Percentiles rank a stretch among this genome's conserved stretches.
Evolutionary conservation across 805 yeast species (phyloP).

Genomic region (Cyberlindnera mrakii): DNA sequence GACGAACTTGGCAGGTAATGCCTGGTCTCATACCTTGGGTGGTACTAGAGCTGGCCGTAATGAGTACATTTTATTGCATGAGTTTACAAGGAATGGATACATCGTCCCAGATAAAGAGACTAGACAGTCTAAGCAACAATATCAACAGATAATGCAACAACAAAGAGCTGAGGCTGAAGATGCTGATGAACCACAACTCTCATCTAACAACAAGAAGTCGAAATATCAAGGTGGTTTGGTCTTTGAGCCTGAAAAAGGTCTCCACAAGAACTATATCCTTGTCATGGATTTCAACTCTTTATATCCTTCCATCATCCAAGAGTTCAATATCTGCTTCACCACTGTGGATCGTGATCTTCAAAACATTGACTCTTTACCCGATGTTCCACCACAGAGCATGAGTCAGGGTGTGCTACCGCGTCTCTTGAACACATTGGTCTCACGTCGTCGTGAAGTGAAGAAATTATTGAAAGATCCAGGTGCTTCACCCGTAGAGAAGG

Average conservation of each 20-base stretch:
- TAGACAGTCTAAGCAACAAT: slow-evolving; percentile 30
- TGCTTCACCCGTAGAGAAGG: slow-evolving; percentile 54
- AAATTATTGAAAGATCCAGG: slow-evolving; percentile 71
- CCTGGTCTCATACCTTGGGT: slow-evolving; percentile 90
- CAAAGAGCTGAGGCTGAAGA: slow-evolving; percentile 22
- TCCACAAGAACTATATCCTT: slow-evolving; percentile 79
- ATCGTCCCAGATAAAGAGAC: slow-evolving; percentile 84
- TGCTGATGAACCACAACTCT: slow-evolving; percentile 34
- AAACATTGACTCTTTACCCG: slow-evolving; percentile 60
- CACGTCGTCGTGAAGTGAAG: slow-evolving; percentile 90
- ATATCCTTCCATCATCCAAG: slow-evolving; percentile 96
- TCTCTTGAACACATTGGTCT: slow-evolving; percentile 74
- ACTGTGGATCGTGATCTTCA: slow-evolving; percentile 69
- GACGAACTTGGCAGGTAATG: slow-evolving; percentile 92
- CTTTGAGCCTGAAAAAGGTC: slow-evolving; percentile 93
- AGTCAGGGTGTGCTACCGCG: slow-evolving; percentile 82
- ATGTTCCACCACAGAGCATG: slow-evolving; percentile 52
- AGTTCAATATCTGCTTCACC: slow-evolving; percentile 93
- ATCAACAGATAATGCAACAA: slow-evolving; percentile 21
- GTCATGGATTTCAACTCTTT: slow-evolving; percentile 98
- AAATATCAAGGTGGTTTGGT: slow-evolving; percentile 91
- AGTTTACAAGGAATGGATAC: slow-evolving; percentile 71
- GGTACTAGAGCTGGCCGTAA: slow-evolving; percentile 97
- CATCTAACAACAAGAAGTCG: slow-evolving; percentile 55
- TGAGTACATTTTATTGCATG: slow-evolving; percentile 88